Base-by-base conservation (phyloP, 768 basidiomycete genomes). In the Termitomyces sp. region DNA sequence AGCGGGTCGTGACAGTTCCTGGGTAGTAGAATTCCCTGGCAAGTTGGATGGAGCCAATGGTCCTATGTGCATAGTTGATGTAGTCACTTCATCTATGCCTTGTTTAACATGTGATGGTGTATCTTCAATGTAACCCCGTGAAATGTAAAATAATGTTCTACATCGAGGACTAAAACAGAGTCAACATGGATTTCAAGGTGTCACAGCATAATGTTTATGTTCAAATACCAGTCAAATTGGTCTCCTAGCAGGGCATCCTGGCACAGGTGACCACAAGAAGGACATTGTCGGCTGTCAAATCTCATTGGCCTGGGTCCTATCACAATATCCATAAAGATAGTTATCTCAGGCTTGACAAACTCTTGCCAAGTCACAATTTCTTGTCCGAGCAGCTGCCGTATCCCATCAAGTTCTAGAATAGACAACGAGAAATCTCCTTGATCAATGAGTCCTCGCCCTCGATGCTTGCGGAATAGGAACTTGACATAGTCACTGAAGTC, bases 271-370 rank as follows among this genome's bases (percentile, higher is more conserved):
- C 32, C 7, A 25, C 52, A 53, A 40, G 37, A 9, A 8, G 52
- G 52, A 15, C 52, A 53, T 17, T 38, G 31, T 10, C 52, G 37
- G 17, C 52, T 37, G 38, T 37, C 37, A 53, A 25, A 25, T 25
- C 0, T 1, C 8, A 6, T n/a, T 3, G 8, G 1, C 0, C 0
- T 20, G 4, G 10, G 2, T 40, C 12, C 5, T 36, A 53, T 1
- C n/a, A 53, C 2, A 8, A 53, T 34, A 43, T 43, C 42, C 15
- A 43, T 43, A 15, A 43, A n/a, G 42, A 43, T 43, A 6, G 42
- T 43, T 43, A n/a, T n/a, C 42, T n/a, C 42, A n/a, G 42, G 3
- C 42, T 43, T 43, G 17, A 43, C 42, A 2, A 43, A n/a, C 17
- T n/a, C 4, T 4, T 6, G 17, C 42, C 42, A 43, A 43, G 17